phyloP scores from a whole-genome alignment of 306 rosid genomes.

The Casuarina glauca region DNA sequence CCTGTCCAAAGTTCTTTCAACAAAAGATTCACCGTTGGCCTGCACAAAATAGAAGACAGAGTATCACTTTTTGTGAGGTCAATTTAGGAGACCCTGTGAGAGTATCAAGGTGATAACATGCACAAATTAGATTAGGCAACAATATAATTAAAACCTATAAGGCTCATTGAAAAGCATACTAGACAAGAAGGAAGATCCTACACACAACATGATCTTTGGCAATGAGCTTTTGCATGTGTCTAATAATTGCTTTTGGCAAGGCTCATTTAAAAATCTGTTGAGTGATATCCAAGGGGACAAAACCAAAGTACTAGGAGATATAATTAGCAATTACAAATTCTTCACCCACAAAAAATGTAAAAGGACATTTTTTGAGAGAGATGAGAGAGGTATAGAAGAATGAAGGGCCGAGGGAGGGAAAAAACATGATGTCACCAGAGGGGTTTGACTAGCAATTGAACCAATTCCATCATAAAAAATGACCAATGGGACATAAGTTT shows the following conservation, averaged over 20 bases:
- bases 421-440: no score
- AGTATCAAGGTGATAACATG: slow-evolving; percentile 1
- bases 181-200: not conserved
- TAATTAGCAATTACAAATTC: no score
- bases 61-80: slow-evolving; percentile 21
- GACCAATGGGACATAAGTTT: no score
- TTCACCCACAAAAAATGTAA: no score
- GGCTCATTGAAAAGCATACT: not conserved
- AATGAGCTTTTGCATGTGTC: no score
- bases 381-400: no score
- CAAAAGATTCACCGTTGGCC: slow-evolving; percentile 82
- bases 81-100: slow-evolving; percentile 1
- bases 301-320: not conserved
- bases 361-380: no score
- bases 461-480: no score
- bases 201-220: not conserved
- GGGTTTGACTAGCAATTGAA: no score
- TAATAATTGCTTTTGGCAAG: no score
- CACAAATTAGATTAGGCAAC: not conserved
- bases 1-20: slow-evolving; percentile 77
- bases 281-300: not conserved
- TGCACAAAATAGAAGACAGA: slow-evolving; percentile 41
- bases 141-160: not conserved
- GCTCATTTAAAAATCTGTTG: no score
- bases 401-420: no score